These are phyloP conservation scores for Phytophthora niederhauseri DNA, from an alignment of 352 stramenopile genomes.

Conservation along the genomic window DNA sequence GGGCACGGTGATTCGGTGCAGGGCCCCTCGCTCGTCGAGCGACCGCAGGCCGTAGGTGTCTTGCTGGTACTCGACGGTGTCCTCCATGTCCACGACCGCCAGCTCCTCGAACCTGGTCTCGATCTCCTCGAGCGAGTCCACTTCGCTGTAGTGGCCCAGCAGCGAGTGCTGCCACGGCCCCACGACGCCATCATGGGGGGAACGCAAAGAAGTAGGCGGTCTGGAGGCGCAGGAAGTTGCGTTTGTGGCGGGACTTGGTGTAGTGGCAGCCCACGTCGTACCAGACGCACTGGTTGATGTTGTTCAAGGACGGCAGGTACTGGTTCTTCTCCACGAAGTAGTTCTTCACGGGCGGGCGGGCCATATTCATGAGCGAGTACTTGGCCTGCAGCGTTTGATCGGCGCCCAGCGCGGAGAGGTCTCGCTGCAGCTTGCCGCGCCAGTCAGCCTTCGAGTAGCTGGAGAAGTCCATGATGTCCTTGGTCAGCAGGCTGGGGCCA, in stretches of 20 bases:
- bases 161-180: constrained; percentile 40
- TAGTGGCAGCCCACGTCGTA: constrained; percentile 9
- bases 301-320: constrained; percentile 43
- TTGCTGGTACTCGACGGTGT: constrained; percentile 27
- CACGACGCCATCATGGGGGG: constrained; percentile 31
- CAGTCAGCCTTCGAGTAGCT: constrained; percentile 25
- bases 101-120: constrained; percentile 21
- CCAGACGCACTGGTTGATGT: constrained; percentile 13
- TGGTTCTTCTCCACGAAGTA: constrained; percentile 28
- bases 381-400: constrained; percentile 31
- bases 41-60: constrained; percentile 34
- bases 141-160: constrained; percentile 29
- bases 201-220: constrained; percentile 40
- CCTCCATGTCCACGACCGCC: constrained; percentile 27
- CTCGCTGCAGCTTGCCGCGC: constrained; percentile 42
- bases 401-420: constrained; percentile 34
- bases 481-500: constrained; percentile 33
- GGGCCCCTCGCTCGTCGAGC: constrained; percentile 16
- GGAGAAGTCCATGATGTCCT: constrained; percentile 42
- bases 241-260: constrained; percentile 22
- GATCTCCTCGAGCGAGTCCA: constrained; percentile 22
- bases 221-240: constrained; percentile 36
- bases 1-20: constrained; percentile 25
- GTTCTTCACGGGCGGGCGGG: constrained; percentile 21
- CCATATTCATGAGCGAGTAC: constrained; percentile 44